Conservation (phyloP, 1,284 basidiomycete genomes). For the Phellinidium pouzarii region DNA sequence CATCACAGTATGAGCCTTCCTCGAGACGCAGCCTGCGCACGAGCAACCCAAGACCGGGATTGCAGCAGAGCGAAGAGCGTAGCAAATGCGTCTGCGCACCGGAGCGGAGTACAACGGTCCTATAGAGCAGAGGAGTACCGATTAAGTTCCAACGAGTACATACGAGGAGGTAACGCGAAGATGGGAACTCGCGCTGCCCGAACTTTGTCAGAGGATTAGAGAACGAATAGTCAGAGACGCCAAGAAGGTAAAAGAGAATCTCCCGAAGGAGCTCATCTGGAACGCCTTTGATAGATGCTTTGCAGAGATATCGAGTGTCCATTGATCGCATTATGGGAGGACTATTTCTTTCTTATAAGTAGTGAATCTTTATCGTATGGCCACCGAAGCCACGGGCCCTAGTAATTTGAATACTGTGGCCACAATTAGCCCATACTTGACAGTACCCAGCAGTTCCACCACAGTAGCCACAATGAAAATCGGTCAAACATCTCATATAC, state of each 20-base stretch:
- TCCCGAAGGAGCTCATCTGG: constrained; percentile 1
- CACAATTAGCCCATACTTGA: too few species aligned
- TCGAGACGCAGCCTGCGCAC: constrained; percentile 25
- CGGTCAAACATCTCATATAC: too few species aligned
- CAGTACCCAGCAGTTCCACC: too few species aligned
- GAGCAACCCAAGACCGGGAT: constrained; percentile 21
- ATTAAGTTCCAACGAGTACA: constrained; percentile 21
- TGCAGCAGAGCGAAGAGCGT: constrained; percentile 19
- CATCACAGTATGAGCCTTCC: constrained; percentile 24
- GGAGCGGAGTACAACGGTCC: constrained; percentile 25
- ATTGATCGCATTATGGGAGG: too few species aligned
- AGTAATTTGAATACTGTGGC: too few species aligned
- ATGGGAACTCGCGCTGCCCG: not conserved
- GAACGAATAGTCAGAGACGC: not conserved
- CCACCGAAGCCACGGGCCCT: too few species aligned
- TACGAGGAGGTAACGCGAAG: constrained; percentile 21
- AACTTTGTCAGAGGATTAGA: not conserved
- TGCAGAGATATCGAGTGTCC: too few species aligned
- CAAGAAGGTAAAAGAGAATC: not conserved
- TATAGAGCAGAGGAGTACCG: constrained; percentile 26
- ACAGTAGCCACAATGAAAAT: too few species aligned
- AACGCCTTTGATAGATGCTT: too few species aligned
- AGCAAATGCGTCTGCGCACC: constrained; percentile 25
- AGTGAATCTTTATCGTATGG: too few species aligned
- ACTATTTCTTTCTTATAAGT: too few species aligned